Evolutionary conservation across 2,329 filamentous ascomycete genomes (phyloP), one percentile per base, ranked within the genome.

Genomic region (Colletotrichum trifolii): DNA sequence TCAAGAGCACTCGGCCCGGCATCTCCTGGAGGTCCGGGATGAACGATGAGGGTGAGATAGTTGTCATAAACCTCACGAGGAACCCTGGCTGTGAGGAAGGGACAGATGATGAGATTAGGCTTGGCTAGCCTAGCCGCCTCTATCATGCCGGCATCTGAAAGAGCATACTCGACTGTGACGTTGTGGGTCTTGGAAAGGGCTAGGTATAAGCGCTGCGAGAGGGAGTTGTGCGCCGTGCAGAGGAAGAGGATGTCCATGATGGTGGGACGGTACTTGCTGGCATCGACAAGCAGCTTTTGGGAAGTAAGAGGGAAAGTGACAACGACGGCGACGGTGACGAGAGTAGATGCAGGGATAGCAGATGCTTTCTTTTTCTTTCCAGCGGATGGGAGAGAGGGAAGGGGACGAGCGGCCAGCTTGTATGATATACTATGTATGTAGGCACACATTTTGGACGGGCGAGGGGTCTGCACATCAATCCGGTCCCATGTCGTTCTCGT

Each of bases 201-300:
- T 17, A 80, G 71, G 60, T 74, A 77, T 8, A 79, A 71, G 25
- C 76, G 73, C 67, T 80, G 79, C 6, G 79, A 81, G 6, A 81
- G 71, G 9, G 78, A 80, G 61, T 80, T 81, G 71, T 80, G 77
- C n/a, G 78, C 78, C 6, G 78, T 81, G 67, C 78, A 80, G n/a
- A 81, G 71, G 64, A 81, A 79, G 56, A 81, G 76, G 46, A 80
- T 78, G 70, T 74, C 76, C 75, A 79, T 78, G 25, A 57, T 65
- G 60, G 25, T 25, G 4, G 25, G 25, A 46, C 58, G 25, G 55
- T 17, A 25, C 35, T 48, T 46, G 25, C 35, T 15, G 17, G 12
- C 25, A 47, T 25, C 11, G 42, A 45, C 57, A 40, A 35, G 25
- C 25, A 25, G 25, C 25, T 25, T 25, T 25, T 46, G 15, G 34